phyloP scores from a whole-genome alignment of 805 yeast species.

The Candida dajiaensis region DNA sequence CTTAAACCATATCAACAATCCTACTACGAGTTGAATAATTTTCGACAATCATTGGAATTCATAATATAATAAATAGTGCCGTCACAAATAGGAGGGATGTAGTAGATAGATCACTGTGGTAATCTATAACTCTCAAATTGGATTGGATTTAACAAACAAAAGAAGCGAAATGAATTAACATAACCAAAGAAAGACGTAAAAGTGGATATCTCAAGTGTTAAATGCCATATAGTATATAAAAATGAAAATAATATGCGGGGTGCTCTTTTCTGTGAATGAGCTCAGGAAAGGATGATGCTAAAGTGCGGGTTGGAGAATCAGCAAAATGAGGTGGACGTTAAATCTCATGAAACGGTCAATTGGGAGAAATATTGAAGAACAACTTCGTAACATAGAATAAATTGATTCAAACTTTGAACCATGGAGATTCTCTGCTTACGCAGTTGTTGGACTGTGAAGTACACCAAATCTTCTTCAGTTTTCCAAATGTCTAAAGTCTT shows the following conservation, averaged over 20 bases:
- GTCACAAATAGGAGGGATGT: not conserved
- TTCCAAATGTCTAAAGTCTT: slow-evolving; percentile 11
- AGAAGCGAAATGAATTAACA: too few relatives aligned
- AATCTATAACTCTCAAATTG: not conserved
- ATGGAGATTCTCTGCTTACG: slow-evolving; percentile 73
- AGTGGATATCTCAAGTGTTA: not conserved
- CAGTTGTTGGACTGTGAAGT: slow-evolving; percentile 56
- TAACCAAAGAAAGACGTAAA: not conserved
- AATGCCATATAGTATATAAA: too few relatives aligned
- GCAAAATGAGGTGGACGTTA: not conserved
- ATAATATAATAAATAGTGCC: not conserved
- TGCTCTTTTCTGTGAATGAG: not conserved
- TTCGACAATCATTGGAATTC: not conserved
- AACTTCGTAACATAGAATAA: slow-evolving; percentile 65
- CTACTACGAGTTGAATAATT: not conserved
- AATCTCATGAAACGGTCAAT: not conserved
- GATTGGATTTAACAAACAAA: not conserved
- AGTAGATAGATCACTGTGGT: not conserved
- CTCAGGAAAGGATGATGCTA: not conserved
- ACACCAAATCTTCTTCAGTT: slow-evolving; percentile 45
- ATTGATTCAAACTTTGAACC: slow-evolving; percentile 81
- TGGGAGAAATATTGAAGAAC: slow-evolving; percentile 23
- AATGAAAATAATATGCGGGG: too few relatives aligned
- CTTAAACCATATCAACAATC: slow-evolving; percentile 3
- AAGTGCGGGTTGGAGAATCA: too few relatives aligned